These are phyloP conservation scores for Verticillium klebahnii DNA, from an alignment of 2,329 filamentous ascomycete species.

Conservation along the genomic window DNA sequence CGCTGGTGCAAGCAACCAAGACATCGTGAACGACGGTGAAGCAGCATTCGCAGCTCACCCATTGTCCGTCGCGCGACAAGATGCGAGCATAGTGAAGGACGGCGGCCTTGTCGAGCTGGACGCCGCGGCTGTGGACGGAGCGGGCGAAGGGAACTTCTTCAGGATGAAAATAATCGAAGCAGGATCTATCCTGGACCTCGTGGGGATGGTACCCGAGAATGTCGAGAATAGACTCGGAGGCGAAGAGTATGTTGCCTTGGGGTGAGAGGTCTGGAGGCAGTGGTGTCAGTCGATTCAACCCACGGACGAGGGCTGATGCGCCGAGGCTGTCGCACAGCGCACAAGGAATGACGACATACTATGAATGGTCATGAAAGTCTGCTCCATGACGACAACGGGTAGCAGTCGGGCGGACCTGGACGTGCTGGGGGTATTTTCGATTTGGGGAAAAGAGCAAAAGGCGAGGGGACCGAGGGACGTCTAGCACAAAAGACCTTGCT, in stretches of 20 bases:
- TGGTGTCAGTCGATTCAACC: neutral
- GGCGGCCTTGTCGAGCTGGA: constrained; percentile 78
- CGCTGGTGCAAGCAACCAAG: constrained; percentile 76
- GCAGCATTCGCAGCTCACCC: constrained; percentile 80
- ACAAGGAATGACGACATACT: constrained; percentile 46
- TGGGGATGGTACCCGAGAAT: constrained; percentile 76
- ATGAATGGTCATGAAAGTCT: constrained; percentile 88
- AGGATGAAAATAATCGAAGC: constrained; percentile 83
- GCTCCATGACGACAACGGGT: constrained; percentile 55
- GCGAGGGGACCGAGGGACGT: neutral
- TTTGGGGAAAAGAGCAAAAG: neutral
- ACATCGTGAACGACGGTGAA: constrained; percentile 89
- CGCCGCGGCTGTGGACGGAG: constrained; percentile 65
- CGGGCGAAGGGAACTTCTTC: constrained; percentile 74
- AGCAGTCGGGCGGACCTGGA: neutral
- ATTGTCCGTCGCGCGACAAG: constrained; percentile 61
- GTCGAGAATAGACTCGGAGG: constrained; percentile 77
- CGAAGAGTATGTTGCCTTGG: constrained; percentile 77
- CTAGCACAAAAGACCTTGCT: neutral
- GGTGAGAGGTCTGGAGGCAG: constrained; percentile 53
- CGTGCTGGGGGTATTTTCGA: neutral
- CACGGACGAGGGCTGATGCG: constrained; percentile 3
- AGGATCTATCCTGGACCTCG: constrained; percentile 71
- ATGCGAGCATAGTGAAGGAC: constrained; percentile 77
- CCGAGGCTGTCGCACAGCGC: constrained; percentile 8